phyloP scores from a whole-genome alignment of 805 yeast species.

The Metschnikowia santaceciliae region DNA sequence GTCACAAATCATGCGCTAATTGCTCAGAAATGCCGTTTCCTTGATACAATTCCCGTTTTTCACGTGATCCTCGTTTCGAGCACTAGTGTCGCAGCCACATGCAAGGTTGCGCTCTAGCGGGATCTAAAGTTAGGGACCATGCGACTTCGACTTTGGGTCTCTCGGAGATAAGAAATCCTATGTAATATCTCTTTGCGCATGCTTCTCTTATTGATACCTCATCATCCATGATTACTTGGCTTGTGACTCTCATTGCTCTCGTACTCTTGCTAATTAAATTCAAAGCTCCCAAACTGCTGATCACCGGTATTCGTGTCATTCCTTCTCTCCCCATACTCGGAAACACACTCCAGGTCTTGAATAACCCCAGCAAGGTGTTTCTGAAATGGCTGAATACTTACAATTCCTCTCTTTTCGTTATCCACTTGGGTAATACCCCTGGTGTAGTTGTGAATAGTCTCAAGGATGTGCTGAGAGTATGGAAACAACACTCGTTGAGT shows the following conservation, averaged over 20 bases:
- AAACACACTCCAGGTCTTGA: slow-evolving; percentile 39
- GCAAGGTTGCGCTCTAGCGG: not conserved
- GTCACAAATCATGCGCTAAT: not conserved
- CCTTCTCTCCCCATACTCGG: slow-evolving; percentile 53
- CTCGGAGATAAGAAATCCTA: not conserved
- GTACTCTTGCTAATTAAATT: not conserved
- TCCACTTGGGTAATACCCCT: slow-evolving; percentile 53
- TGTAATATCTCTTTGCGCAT: not conserved
- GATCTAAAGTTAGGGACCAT: too few species aligned
- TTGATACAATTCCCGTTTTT: not conserved
- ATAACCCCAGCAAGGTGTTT: slow-evolving; percentile 50
- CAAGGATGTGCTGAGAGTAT: slow-evolving; percentile 49
- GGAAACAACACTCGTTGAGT: slow-evolving; percentile 46
- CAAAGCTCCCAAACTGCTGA: slow-evolving; percentile 6
- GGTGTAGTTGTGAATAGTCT: slow-evolving; percentile 67
- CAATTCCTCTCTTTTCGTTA: slow-evolving; percentile 50
- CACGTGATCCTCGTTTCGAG: not conserved
- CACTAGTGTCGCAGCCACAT: not conserved
- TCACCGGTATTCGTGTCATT: slow-evolving; percentile 39
- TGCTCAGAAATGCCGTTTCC: not conserved
- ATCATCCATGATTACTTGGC: not conserved
- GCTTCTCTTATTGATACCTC: not conserved
- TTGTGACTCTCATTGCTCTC: not conserved
- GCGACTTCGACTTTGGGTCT: not conserved
- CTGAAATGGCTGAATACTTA: slow-evolving; percentile 41